Evolutionary conservation across 164 flowering plant species (phyloP).

Genomic region (Chloranthus sessilifolius): DNA sequence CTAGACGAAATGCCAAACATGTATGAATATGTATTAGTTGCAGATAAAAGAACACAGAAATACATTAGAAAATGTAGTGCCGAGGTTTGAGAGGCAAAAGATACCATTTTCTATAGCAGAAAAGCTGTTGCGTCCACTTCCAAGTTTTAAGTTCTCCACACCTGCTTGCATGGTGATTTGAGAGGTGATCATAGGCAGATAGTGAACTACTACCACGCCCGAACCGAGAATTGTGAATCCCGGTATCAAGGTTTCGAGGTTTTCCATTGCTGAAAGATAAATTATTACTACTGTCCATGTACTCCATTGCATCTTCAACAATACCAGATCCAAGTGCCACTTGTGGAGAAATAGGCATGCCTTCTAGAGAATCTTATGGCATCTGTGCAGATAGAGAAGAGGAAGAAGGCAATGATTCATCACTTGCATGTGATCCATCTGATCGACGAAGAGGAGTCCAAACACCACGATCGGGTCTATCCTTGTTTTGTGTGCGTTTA

Average conservation of each 20-base stretch:
- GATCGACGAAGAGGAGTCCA: conserved; percentile 83
- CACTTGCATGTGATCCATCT: conserved; percentile 59
- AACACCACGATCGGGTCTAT: conserved; percentile 78
- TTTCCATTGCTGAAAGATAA: conserved; percentile 9
- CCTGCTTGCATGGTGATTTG: conserved; percentile 26
- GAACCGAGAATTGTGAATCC: conserved; percentile 10
- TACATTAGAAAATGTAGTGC: no score
- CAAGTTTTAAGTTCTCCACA: conserved; percentile 38
- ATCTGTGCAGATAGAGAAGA: conserved; percentile 35
- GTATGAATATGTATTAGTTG: no score
- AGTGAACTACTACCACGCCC: conserved; percentile 18
- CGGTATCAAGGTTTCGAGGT: conserved; percentile 10
- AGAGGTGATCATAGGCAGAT: conserved; percentile 15
- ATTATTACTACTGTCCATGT: conserved; percentile 2
- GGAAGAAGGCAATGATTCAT: conserved; percentile 54
- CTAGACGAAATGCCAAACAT: conserved; percentile 5
- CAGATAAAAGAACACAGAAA: no score
- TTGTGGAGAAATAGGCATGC: conserved; percentile 3
- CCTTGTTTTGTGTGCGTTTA: conserved; percentile 59
- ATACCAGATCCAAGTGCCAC: conserved; percentile 10
- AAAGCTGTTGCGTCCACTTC: conserved; percentile 40
- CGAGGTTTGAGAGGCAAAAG: conserved; percentile 3
- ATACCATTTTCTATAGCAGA: conserved; percentile 46
- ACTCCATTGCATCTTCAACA: conserved; percentile 16
- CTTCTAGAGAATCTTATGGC: conserved; percentile 22